Evolutionary conservation across 2,329 filamentous ascomycete species (phyloP).

Genomic region (Sphaerulina populicola): DNA sequence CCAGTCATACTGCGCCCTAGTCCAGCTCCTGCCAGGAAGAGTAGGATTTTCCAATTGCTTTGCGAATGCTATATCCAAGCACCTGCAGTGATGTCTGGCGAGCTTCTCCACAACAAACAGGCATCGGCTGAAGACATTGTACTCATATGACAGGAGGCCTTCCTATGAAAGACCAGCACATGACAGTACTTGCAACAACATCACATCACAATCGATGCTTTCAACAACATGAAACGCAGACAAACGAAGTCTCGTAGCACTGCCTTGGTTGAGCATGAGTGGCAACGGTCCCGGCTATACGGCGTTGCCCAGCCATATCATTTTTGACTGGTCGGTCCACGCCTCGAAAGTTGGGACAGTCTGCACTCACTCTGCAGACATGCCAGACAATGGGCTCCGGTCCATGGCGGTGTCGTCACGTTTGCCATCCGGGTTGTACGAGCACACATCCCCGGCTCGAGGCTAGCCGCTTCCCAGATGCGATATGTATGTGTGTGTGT

Average conservation of each 20-base stretch:
- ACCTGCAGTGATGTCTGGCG: constrained; percentile 24
- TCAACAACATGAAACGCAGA: constrained; percentile 1
- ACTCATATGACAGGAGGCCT: constrained; percentile 18
- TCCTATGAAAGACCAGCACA: not conserved
- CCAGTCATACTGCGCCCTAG: constrained; percentile 26
- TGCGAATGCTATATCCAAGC: constrained; percentile 27
- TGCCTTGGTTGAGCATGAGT: constrained; percentile 6
- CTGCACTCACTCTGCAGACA: no score
- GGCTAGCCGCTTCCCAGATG: constrained; percentile 1
- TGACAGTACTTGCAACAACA: not conserved
- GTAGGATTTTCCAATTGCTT: constrained; percentile 22
- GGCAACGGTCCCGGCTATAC: not conserved
- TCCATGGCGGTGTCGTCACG: constrained; percentile 1
- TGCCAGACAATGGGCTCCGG: not conserved
- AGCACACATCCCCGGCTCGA: constrained; percentile 9
- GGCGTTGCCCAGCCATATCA: constrained; percentile 4
- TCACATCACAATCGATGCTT: not conserved
- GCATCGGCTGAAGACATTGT: constrained; percentile 23
- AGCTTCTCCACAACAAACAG: constrained; percentile 17
- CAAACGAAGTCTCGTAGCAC: constrained; percentile 1
- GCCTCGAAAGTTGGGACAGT: not conserved
- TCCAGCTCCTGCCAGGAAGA: constrained; percentile 10
- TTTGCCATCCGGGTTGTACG: constrained; percentile 6
- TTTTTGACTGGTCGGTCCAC: constrained; percentile 5
- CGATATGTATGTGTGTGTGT: constrained; percentile 1